These are phyloP conservation scores for Flaveria robusta DNA, from an alignment of 129 eudicot genomes.

Conservation along the genomic window DNA sequence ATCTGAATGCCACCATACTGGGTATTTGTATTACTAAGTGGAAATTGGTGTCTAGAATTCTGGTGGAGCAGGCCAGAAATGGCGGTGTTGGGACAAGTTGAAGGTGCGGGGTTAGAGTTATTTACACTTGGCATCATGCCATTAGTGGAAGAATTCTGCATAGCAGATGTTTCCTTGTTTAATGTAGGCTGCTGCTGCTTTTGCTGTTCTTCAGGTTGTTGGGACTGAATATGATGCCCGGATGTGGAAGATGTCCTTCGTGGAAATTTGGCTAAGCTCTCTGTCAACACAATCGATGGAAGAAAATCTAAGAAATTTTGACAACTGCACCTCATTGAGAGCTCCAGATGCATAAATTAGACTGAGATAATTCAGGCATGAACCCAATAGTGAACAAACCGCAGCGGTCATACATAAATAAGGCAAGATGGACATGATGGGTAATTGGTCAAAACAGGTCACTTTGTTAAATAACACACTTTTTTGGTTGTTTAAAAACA, in stretches of 20 bases:
- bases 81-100: slow-evolving; percentile 57
- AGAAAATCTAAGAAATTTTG: not conserved
- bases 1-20: slow-evolving; percentile 53
- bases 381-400: not conserved
- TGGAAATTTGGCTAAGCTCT: slow-evolving; percentile 91
- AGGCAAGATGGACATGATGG: not conserved
- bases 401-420: not conserved
- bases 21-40: slow-evolving; percentile 48
- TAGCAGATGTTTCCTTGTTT: slow-evolving; percentile 55
- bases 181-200: slow-evolving; percentile 51
- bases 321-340: not conserved
- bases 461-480: no score
- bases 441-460: not conserved
- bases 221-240: slow-evolving; percentile 58
- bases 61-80: slow-evolving; percentile 76
- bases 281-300: slow-evolving; percentile 42
- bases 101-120: slow-evolving; percentile 53
- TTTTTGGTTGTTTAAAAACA: no score
- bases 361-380: not conserved
- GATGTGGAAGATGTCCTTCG: slow-evolving; percentile 65
- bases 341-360: not conserved
- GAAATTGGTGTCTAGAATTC: slow-evolving; percentile 82
- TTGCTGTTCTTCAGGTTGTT: slow-evolving; percentile 65
- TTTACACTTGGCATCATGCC: slow-evolving; percentile 56
- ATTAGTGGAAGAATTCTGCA: slow-evolving; percentile 57